Percentiles rank a stretch among this genome's conserved stretches.
Conservation (phyloP, 2,329 filamentous ascomycete genomes). For the Cladosporium velox region DNA sequence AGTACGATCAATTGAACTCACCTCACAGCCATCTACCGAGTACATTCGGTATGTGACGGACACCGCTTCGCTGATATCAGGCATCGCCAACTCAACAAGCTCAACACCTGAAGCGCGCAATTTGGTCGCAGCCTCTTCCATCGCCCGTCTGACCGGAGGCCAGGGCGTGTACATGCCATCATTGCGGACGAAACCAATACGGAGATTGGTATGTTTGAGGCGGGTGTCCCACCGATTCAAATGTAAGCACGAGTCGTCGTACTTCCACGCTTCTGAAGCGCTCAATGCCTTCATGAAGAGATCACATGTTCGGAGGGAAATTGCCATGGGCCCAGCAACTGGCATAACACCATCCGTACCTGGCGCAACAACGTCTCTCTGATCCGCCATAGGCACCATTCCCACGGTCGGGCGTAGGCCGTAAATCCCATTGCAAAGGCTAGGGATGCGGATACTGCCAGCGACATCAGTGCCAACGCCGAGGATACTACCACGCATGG, state of each 20-base stretch:
- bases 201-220: conserved; percentile 21
- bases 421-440: conserved; percentile 53
- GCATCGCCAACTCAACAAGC: conserved; percentile 24
- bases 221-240: conserved; percentile 31
- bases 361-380: conserved; percentile 50
- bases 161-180: conserved; percentile 29
- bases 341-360: conserved; percentile 47
- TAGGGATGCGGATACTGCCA: conserved; percentile 55
- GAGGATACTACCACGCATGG: conserved; percentile 50
- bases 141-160: conserved; percentile 27
- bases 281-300: conserved; percentile 31
- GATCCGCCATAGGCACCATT: conserved; percentile 55
- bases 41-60: conserved; percentile 24
- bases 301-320: conserved; percentile 35
- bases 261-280: conserved; percentile 27
- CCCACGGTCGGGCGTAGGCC: conserved; percentile 49
- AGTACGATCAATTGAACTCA: not conserved
- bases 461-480: conserved; percentile 59
- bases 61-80: conserved; percentile 25
- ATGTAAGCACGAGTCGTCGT: conserved; percentile 27
- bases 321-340: conserved; percentile 50
- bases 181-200: conserved; percentile 28
- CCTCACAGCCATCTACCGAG: conserved; percentile 13
- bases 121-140: conserved; percentile 24
- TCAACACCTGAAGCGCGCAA: conserved; percentile 25